Percentiles rank a stretch among this genome's conserved stretches.
Conservation (phyloP, 176 grass and related monocot species). For the Miscanthus lutarioriparius region DNA sequence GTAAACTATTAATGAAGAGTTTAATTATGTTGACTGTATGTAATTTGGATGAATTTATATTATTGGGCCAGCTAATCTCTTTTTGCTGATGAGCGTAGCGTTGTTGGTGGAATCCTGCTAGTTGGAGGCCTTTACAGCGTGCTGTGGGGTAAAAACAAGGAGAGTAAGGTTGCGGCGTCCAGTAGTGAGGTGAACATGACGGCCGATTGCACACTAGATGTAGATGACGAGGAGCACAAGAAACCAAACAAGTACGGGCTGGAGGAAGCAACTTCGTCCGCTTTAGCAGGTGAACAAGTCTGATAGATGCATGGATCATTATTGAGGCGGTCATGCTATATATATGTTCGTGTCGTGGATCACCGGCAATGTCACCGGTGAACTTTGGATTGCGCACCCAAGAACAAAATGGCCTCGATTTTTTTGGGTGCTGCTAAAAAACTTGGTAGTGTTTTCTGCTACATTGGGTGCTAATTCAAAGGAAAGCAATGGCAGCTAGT, state of each 20-base stretch:
- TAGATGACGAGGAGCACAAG: background rate
- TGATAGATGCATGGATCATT: background rate
- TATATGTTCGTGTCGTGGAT: too few relatives aligned
- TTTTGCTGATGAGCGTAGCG: constrained; percentile 11
- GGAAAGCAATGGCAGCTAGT: too few relatives aligned
- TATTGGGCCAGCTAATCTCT: too few relatives aligned
- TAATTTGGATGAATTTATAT: too few relatives aligned
- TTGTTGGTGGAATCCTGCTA: constrained; percentile 54
- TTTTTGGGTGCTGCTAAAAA: too few relatives aligned
- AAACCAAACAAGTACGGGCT: background rate
- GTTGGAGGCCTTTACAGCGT: constrained; percentile 65
- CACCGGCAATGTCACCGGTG: too few relatives aligned
- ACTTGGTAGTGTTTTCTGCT: too few relatives aligned
- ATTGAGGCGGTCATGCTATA: background rate
- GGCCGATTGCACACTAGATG: background rate
- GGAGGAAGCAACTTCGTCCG: background rate
- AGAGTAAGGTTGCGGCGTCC: background rate
- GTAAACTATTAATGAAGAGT: too few relatives aligned
- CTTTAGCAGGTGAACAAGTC: background rate
- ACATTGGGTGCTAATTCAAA: too few relatives aligned
- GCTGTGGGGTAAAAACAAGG: constrained; percentile 62
- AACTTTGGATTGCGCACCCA: too few relatives aligned
- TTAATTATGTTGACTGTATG: too few relatives aligned
- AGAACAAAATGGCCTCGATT: too few relatives aligned
- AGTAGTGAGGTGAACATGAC: background rate